Conservation (phyloP, 1,284 basidiomycete species). For the Puccinia brachypodii region DNA sequence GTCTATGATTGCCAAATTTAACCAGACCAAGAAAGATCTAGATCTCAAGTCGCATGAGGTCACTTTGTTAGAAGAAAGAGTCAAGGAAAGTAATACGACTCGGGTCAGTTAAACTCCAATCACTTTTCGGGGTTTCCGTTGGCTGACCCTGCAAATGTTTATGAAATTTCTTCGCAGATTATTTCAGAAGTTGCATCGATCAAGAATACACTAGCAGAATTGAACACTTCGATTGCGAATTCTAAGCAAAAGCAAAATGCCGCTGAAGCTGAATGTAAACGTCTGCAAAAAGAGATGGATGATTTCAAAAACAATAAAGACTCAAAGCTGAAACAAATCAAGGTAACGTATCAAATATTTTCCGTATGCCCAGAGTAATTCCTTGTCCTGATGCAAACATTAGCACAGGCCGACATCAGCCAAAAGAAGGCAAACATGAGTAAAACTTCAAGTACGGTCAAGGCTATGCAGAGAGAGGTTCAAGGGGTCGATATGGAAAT, state of each 20-base stretch:
- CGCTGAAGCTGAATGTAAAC: constrained; percentile 75
- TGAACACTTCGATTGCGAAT: constrained; percentile 67
- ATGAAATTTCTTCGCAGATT: constrained; percentile 62
- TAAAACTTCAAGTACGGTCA: constrained; percentile 76
- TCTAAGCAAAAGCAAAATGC: constrained; percentile 75
- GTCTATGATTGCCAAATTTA: constrained; percentile 70
- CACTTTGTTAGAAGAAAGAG: constrained; percentile 76
- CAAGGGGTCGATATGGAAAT: constrained; percentile 84
- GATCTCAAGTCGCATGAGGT: constrained; percentile 90
- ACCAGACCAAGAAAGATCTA: constrained; percentile 67
- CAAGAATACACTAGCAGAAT: constrained; percentile 68
- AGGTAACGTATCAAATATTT: constrained; percentile 62
- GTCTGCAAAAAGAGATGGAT: constrained; percentile 91
- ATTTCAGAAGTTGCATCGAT: constrained; percentile 74
- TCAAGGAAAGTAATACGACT: constrained; percentile 83
- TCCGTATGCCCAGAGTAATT: constrained; percentile 1
- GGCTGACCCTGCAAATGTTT: neutral
- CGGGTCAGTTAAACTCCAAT: constrained; percentile 63
- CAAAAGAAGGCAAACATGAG: constrained; percentile 77
- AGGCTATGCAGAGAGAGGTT: constrained; percentile 81
- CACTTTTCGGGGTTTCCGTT: neutral
- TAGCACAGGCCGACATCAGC: constrained; percentile 68
- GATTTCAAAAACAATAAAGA: constrained; percentile 99
- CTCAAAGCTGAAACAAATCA: constrained; percentile 90
- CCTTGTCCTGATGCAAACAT: neutral